phyloP scores from a whole-genome alignment of 139 green algal genomes.

The Coccomyxa sp. region DNA sequence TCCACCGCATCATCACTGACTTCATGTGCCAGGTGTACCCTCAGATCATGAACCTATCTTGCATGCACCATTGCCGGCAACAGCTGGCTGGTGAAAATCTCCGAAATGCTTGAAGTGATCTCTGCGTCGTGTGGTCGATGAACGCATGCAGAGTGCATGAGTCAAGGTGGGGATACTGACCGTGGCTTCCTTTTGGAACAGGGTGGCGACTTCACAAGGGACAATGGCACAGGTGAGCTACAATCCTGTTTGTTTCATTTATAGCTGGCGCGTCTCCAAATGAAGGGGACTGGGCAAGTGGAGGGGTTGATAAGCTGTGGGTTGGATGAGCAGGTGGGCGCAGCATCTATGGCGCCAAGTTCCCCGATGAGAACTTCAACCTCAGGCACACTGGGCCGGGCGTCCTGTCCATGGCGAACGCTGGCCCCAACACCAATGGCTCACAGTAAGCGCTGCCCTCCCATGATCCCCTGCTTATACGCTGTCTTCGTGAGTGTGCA shows the following conservation, averaged over 20 bases:
- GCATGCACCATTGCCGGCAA: background rate
- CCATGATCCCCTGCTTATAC: background rate
- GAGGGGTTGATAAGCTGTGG: too few species aligned
- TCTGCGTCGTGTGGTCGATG: too few species aligned
- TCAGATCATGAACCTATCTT: slow-evolving; percentile 3
- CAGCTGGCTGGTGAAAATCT: background rate
- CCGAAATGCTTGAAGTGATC: background rate
- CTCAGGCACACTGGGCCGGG: slow-evolving; percentile 73
- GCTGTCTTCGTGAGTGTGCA: background rate
- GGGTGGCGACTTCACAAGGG: slow-evolving; percentile 80
- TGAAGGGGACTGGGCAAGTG: too few species aligned
- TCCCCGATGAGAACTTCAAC: slow-evolving; percentile 83
- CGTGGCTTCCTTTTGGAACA: slow-evolving; percentile 26
- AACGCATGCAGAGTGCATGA: background rate
- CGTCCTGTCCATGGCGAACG: slow-evolving; percentile 72
- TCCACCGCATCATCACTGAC: slow-evolving; percentile 84
- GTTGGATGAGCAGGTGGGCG: background rate
- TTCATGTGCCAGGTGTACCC: slow-evolving; percentile 78
- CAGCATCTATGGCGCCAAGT: slow-evolving; percentile 78
- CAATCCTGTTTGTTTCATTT: too few species aligned
- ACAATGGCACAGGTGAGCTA: slow-evolving; percentile 61
- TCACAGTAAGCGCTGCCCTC: slow-evolving; percentile 37
- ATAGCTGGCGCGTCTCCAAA: slow-evolving; percentile 49
- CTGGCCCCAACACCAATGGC: slow-evolving; percentile 78
- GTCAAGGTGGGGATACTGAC: background rate